Evolutionary conservation across 2,329 filamentous ascomycete species (phyloP), one percentile per base, ranked within the genome.

Genomic region (Trichoderma lentiforme): DNA sequence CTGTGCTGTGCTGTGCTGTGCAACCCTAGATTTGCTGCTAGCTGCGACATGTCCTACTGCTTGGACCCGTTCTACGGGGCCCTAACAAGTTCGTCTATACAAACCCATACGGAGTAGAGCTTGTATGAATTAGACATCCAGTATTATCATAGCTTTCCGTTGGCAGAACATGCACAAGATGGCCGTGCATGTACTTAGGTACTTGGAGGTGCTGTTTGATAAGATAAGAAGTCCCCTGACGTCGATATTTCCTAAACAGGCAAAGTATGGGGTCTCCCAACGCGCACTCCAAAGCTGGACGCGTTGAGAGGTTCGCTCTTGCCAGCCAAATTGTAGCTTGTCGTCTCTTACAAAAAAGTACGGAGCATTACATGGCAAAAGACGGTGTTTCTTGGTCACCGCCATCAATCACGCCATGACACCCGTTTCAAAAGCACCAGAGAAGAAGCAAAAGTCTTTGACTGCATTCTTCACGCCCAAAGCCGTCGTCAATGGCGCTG

Each of bases 391-490:
- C 9, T 34, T 36, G 8, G 26, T 21, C 28, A 39, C 43, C 53
- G 58, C 32, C 32, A 9, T 39, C 70, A 58, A 32, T 51, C 8
- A 8, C 47, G 64, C 11, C 39, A 83, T 83, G 81, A 76, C 81
- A 24, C 80, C 81, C 11, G 69, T 76, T 53, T 72, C 84, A 1
- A 84, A 84, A 66, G 75, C 83, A 0, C 76, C 82, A 32, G 83
- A 80, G 70, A 92, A 92, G 81, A 93, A 91, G 77, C 93, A 98
- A 79, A 88, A 91, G 75, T 93, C 93, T 1, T 91, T 98, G 73
- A 96, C 93, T 3, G 95, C 90, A 78, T 97, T 97, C 82, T 97
- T 97, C 80, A 88, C 90, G 1, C 89, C 89, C 15, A 91, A 87
- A 74, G 83, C 88, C 14, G 79, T 82, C 14, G 79, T 82, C 78